Base-by-base conservation (phyloP, 2,329 filamentous ascomycete species). In the Phoma sp. region DNA sequence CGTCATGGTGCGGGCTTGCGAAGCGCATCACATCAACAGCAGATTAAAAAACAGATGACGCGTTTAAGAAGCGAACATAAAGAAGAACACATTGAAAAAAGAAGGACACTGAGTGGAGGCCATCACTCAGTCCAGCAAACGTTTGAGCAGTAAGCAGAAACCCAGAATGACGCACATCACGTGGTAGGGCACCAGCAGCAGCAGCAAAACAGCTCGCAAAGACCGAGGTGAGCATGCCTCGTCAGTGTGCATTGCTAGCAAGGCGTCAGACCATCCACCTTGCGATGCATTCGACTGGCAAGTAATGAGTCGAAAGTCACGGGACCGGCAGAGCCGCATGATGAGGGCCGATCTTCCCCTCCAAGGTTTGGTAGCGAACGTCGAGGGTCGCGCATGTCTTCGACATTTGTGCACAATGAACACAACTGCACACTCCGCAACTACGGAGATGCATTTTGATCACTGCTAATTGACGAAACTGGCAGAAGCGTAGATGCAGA, bases 401-500 rank as follows among this genome's bases (percentile, higher is more conserved):
- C 61, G 58, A 61, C 63, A 57, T 57, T 64, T 57, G 65, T 65
- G 60, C 60, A 55, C 41, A n/a, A 32, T 55, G 49, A 60, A 54
- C 60, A 54, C 62, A 52, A 46, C 60, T 64, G 47, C 65, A 66
- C 63, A 51, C 55, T 53, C 35, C 55, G 48, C 46, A 52, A 33
- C 49, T 41, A 46, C 47, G 51, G 52, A 63, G 59, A 12, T 58
- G 60, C 60, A 64, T 54, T 40, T 63, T 61, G 48, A 66, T 69
- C 63, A 57, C 58, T 58, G 49, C 68, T 70, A 68, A 69, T 61
- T 29, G n/a, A 6, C 24, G 27, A 47, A 44, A 64, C 61, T 65
- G 45, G 70, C 58, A 38, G 22, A 55, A 55, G 40, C 57, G 55
- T 51, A 69, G 65, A 57, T 46, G 48, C 51, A 68, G 62, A 57